Percentiles rank a stretch among this genome's conserved stretches.
phyloP scores from a whole-genome alignment of 768 basidiomycete species.

The Ramaria sp. region DNA sequence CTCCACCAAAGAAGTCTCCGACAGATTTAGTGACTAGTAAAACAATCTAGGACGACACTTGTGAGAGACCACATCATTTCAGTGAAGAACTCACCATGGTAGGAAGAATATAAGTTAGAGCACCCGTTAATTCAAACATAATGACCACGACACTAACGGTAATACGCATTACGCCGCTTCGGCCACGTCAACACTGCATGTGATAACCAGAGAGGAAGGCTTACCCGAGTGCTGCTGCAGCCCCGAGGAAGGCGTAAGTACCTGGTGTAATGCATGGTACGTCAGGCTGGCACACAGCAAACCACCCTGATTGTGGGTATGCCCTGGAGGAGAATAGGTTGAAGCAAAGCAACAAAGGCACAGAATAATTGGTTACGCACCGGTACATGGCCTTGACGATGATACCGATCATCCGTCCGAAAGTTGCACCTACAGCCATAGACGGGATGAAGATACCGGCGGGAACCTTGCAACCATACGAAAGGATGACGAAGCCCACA shows the following conservation, averaged over 20 bases:
- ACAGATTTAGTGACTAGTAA: slow-evolving; percentile 95
- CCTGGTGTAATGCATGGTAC: slow-evolving; percentile 97
- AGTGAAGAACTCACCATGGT: slow-evolving; percentile 67
- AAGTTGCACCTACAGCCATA: slow-evolving; percentile 97
- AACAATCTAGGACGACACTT: slow-evolving; percentile 59
- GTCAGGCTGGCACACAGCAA: slow-evolving; percentile 83
- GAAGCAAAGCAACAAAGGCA: not conserved
- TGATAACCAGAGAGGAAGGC: slow-evolving; percentile 11
- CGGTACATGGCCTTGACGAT: slow-evolving; percentile 87
- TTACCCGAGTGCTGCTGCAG: slow-evolving; percentile 88
- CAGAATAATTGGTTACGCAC: no score
- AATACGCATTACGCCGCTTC: slow-evolving; percentile 90
- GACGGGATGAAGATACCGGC: slow-evolving; percentile 98
- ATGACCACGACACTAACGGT: slow-evolving; percentile 98
- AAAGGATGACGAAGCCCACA: slow-evolving; percentile 75
- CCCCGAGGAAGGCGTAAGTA: slow-evolving; percentile 95
- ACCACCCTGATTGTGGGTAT: slow-evolving; percentile 76
- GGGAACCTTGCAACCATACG: slow-evolving; percentile 94
- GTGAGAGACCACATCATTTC: not conserved
- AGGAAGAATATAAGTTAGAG: slow-evolving; percentile 91
- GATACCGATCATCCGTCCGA: slow-evolving; percentile 95
- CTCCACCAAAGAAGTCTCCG: slow-evolving; percentile 86
- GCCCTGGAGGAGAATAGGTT: slow-evolving; percentile 38
- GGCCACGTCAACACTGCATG: not conserved
- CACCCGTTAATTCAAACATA: slow-evolving; percentile 98